Conservation (phyloP, 805 yeast species). For the Starmerella kuoi region DNA sequence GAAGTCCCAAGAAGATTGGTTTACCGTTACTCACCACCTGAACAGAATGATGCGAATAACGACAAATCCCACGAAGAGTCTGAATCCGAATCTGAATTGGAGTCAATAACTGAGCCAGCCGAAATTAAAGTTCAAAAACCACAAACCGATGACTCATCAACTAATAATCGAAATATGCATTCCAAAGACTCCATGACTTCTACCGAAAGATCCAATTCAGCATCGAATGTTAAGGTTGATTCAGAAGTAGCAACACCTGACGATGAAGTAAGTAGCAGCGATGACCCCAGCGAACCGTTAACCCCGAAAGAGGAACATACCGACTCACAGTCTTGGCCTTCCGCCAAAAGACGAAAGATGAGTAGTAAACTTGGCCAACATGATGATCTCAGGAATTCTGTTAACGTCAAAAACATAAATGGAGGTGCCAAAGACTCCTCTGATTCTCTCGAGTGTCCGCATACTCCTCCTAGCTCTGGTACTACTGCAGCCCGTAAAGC, state of each 20-base stretch:
- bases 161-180: neutral
- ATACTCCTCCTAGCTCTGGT: neutral
- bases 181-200: slow-evolving; percentile 1
- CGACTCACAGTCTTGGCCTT: neutral
- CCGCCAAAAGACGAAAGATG: neutral
- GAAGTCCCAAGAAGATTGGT: slow-evolving; percentile 26
- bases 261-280: neutral
- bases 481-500: neutral
- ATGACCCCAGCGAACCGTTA: slow-evolving; percentile 7
- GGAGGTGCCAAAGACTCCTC: no score
- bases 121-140: no score
- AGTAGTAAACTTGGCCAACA: neutral
- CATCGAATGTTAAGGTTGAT: neutral
- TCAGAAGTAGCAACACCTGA: neutral
- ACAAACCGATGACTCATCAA: neutral
- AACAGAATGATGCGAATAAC: neutral
- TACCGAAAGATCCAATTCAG: no score
- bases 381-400: neutral
- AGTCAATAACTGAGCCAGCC: no score
- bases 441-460: neutral
- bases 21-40: slow-evolving; percentile 22
- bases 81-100: no score
- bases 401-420: neutral
- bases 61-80: no score
- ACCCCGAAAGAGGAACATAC: slow-evolving; percentile 9